phyloP scores from a whole-genome alignment of 495 filamentous ascomycete genomes.

The Zalerion maritima region DNA sequence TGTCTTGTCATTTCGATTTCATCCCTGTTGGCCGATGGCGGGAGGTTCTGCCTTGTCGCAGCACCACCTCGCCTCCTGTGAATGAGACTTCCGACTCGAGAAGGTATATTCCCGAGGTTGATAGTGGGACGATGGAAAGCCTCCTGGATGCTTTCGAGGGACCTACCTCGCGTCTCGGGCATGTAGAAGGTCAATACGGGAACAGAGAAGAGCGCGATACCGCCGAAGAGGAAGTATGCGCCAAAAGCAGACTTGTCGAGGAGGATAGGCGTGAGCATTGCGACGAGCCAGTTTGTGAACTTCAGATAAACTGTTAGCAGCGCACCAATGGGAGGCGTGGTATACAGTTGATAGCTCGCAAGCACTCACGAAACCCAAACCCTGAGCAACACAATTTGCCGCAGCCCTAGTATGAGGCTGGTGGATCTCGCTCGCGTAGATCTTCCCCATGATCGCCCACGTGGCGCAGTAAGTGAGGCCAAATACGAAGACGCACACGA shows the following conservation, averaged over 20 bases:
- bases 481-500: slow-evolving; percentile 32
- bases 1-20: no score
- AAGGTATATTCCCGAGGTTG: slow-evolving; percentile 5
- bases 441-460: slow-evolving; percentile 42
- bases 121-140: slow-evolving; percentile 25
- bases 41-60: no score
- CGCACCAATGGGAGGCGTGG: not conserved
- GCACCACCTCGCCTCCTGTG: no score
- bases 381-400: slow-evolving; percentile 33
- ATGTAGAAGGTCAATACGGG: slow-evolving; percentile 37
- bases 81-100: no score
- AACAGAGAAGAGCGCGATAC: slow-evolving; percentile 29
- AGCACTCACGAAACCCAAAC: slow-evolving; percentile 11
- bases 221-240: slow-evolving; percentile 48
- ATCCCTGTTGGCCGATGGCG: no score
- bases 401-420: slow-evolving; percentile 37
- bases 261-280: slow-evolving; percentile 47
- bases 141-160: slow-evolving; percentile 43
- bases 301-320: not conserved
- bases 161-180: slow-evolving; percentile 45
- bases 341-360: no score
- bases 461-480: slow-evolving; percentile 20
- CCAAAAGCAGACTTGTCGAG: slow-evolving; percentile 39
- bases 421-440: slow-evolving; percentile 44
- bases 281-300: slow-evolving; percentile 46